These are phyloP conservation scores for Apodospora peruviana DNA, from an alignment of 495 filamentous ascomycete genomes.

Conservation along the genomic window DNA sequence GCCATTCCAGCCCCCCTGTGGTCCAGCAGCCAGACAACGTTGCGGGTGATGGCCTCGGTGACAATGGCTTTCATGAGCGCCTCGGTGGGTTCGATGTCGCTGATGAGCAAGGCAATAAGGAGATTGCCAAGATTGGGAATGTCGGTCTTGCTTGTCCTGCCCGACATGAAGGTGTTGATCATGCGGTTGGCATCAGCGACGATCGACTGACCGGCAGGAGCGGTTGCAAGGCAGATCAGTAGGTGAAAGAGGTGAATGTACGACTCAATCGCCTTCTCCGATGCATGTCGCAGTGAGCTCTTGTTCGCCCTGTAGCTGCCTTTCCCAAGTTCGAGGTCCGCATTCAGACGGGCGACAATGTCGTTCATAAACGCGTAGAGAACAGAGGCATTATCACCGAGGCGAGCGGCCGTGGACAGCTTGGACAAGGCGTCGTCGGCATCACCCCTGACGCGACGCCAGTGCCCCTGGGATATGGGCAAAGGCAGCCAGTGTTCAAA, in stretches of 20 bases:
- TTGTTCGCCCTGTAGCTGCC: slow-evolving; percentile 5
- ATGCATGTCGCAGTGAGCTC: slow-evolving; percentile 41
- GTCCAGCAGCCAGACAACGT: slow-evolving; percentile 49
- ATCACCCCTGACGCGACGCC: slow-evolving; percentile 27
- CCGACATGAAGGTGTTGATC: slow-evolving; percentile 30
- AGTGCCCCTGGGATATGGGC: slow-evolving; percentile 43
- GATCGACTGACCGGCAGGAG: slow-evolving; percentile 11
- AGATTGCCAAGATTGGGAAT: slow-evolving; percentile 47
- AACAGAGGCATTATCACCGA: slow-evolving; percentile 20
- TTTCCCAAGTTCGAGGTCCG: slow-evolving; percentile 12
- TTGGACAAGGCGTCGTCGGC: slow-evolving; percentile 11
- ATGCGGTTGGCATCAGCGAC: slow-evolving; percentile 25
- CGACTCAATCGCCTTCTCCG: slow-evolving; percentile 47
- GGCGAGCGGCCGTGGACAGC: slow-evolving; percentile 11
- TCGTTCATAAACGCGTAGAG: slow-evolving; percentile 49
- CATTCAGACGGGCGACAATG: slow-evolving; percentile 44
- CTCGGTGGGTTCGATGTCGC: slow-evolving; percentile 35
- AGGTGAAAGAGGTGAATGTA: slow-evolving; percentile 52
- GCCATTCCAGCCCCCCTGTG: slow-evolving; percentile 30
- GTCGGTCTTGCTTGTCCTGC: slow-evolving; percentile 31
- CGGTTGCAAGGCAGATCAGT: slow-evolving; percentile 36
- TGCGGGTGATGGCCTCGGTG: slow-evolving; percentile 43
- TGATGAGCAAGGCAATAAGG: slow-evolving; percentile 41
- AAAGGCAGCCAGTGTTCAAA: slow-evolving; percentile 45
- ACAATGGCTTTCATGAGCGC: slow-evolving; percentile 37